Percentiles rank a stretch among this genome's conserved stretches.
Conservation (phyloP, 2,329 filamentous ascomycete species). For the Fusarium robinianum region DNA sequence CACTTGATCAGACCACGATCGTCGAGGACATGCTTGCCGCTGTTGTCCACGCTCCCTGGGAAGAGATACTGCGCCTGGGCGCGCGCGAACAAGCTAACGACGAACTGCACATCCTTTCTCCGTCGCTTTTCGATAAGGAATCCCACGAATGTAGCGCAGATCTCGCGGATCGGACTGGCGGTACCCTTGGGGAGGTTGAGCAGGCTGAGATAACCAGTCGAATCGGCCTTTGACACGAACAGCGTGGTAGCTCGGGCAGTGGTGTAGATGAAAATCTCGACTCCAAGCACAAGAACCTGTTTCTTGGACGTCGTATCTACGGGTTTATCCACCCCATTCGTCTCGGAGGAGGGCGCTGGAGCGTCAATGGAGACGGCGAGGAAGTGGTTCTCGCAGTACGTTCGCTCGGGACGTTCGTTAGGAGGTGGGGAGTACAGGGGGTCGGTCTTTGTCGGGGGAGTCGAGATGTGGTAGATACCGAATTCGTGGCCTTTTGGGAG, state of each 20-base stretch:
- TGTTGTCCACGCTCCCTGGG: constrained; percentile 84
- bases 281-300: constrained; percentile 74
- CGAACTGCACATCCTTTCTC: constrained; percentile 66
- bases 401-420: constrained; percentile 71
- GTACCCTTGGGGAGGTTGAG: constrained; percentile 65
- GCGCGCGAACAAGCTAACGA: constrained; percentile 89
- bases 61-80: constrained; percentile 95
- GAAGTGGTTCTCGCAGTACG: constrained; percentile 86
- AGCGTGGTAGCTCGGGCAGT: constrained; percentile 81
- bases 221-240: constrained; percentile 97
- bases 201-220: constrained; percentile 80
- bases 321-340: constrained; percentile 34
- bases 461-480: constrained; percentile 83
- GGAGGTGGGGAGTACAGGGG: constrained; percentile 82
- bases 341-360: constrained; percentile 15
- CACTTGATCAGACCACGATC: constrained; percentile 89
- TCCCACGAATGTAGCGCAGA: constrained; percentile 75
- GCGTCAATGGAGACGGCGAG: constrained; percentile 56
- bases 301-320: constrained; percentile 30
- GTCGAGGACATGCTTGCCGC: constrained; percentile 86
- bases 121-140: constrained; percentile 72
- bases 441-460: constrained; percentile 73
- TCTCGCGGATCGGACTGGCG: constrained; percentile 72
- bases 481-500: constrained; percentile 63
- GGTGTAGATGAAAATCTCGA: constrained; percentile 87